These are phyloP conservation scores for Fomitopsis betulina DNA, from an alignment of 1,284 basidiomycete species.

Conservation along the genomic window DNA sequence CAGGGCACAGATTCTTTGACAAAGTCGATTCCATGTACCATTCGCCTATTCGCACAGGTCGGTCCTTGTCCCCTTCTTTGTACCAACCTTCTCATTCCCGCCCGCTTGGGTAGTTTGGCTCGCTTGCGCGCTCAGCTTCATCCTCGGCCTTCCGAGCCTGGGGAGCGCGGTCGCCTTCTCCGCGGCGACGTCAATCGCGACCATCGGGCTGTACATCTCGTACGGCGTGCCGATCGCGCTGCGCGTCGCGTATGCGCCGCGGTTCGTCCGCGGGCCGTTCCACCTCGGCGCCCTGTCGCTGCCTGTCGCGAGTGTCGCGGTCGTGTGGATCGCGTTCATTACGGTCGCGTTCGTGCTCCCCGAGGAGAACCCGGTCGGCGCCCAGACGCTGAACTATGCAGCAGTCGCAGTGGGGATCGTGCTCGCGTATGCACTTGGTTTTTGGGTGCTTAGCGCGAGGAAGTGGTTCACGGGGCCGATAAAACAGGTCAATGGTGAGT, in stretches of 20 bases:
- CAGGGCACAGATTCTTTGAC: constrained; percentile 61
- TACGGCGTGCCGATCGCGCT: constrained; percentile 69
- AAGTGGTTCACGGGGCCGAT: constrained; percentile 69
- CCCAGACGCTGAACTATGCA: constrained; percentile 69
- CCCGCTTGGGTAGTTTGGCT: constrained; percentile 54
- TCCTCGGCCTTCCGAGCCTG: constrained; percentile 66
- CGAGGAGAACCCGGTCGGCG: constrained; percentile 61
- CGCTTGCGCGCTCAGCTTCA: constrained; percentile 71
- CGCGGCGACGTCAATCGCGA: constrained; percentile 73
- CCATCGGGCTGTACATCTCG: constrained; percentile 72
- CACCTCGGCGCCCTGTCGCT: constrained; percentile 60
- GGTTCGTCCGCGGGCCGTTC: constrained; percentile 69
- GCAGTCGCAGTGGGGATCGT: constrained; percentile 73
- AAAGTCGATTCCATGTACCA: constrained; percentile 54
- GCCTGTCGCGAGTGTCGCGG: constrained; percentile 48
- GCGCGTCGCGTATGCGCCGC: constrained; percentile 51
- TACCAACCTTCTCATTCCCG: background rate
- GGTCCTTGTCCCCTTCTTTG: constrained; percentile 8
- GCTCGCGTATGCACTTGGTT: constrained; percentile 51
- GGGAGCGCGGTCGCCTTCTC: constrained; percentile 70
- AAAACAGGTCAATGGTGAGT: constrained; percentile 52
- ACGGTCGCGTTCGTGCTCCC: constrained; percentile 66
- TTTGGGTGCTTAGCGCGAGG: constrained; percentile 65
- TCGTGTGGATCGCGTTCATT: constrained; percentile 59
- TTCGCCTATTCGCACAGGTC: constrained; percentile 66